Conservation (phyloP, 768 basidiomycete genomes). For the Podaxis carcinomalis region DNA sequence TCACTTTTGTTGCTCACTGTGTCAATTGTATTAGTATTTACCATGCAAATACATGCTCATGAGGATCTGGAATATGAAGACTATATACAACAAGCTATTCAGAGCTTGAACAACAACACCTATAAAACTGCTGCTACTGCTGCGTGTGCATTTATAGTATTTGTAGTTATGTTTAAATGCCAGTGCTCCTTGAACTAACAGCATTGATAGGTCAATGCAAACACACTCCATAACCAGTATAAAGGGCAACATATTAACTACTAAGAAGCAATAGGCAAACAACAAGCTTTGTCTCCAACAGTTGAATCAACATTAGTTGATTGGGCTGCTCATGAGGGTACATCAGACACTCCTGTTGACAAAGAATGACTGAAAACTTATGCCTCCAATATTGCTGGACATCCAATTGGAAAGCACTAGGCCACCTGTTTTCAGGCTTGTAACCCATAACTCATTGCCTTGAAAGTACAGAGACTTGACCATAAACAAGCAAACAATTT, state of each 20-base stretch:
- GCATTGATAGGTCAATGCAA: background rate
- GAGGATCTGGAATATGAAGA: background rate
- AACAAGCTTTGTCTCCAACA: background rate
- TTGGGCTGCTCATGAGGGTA: too few species aligned
- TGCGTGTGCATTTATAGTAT: background rate
- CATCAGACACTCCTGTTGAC: background rate
- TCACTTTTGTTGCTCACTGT: too few species aligned
- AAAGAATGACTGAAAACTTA: too few species aligned
- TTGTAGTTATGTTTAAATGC: background rate
- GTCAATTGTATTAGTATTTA: too few species aligned
- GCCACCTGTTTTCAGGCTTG: background rate
- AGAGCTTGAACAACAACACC: background rate
- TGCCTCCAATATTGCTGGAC: too few species aligned
- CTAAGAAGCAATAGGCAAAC: background rate
- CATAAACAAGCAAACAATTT: background rate
- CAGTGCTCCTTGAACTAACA: too few species aligned
- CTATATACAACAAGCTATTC: background rate
- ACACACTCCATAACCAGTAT: background rate
- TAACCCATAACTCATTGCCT: background rate
- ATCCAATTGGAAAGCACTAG: constrained; percentile 1
- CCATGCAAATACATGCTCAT: background rate
- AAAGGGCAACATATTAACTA: background rate
- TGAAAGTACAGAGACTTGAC: background rate
- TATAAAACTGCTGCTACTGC: background rate
- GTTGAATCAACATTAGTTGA: background rate